Conservation (phyloP, 192 early-diverging fungal species). For the Entomortierella parvispora region DNA sequence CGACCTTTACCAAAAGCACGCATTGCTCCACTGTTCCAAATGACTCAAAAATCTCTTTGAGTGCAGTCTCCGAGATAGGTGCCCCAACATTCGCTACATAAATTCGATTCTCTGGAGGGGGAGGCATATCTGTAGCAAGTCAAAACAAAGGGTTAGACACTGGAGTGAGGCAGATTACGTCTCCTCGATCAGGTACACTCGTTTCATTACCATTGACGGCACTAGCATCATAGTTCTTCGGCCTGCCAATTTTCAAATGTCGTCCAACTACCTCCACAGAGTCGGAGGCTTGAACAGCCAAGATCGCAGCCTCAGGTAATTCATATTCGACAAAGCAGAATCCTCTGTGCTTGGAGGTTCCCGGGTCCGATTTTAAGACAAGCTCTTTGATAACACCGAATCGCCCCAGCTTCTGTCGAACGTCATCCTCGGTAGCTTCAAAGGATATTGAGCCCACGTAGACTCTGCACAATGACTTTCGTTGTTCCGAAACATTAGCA, state of each 20-base stretch:
- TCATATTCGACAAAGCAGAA: slow-evolving; percentile 94
- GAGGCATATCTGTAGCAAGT: slow-evolving; percentile 67
- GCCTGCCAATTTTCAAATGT: slow-evolving; percentile 83
- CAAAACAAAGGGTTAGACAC: no score
- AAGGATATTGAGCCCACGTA: slow-evolving; percentile 91
- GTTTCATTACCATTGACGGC: slow-evolving; percentile 65
- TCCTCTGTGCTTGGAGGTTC: slow-evolving; percentile 82
- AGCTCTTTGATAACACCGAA: slow-evolving; percentile 82
- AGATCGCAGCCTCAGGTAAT: slow-evolving; percentile 82
- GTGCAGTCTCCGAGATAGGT: slow-evolving; percentile 75
- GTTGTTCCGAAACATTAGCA: slow-evolving; percentile 38
- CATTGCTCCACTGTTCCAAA: slow-evolving; percentile 84
- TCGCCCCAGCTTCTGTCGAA: slow-evolving; percentile 79
- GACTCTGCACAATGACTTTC: slow-evolving; percentile 57
- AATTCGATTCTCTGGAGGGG: slow-evolving; percentile 71
- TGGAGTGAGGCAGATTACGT: no score
- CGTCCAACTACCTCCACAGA: slow-evolving; percentile 86
- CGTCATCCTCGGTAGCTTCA: slow-evolving; percentile 83
- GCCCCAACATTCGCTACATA: slow-evolving; percentile 90
- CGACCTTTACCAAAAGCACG: slow-evolving; percentile 74
- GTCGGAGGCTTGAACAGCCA: slow-evolving; percentile 85
- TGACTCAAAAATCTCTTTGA: slow-evolving; percentile 82
- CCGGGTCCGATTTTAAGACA: slow-evolving; percentile 83
- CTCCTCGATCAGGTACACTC: no score
- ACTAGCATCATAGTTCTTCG: slow-evolving; percentile 81